Conservation (phyloP, 352 stramenopile species). For the Thraustochytrium sp. region DNA sequence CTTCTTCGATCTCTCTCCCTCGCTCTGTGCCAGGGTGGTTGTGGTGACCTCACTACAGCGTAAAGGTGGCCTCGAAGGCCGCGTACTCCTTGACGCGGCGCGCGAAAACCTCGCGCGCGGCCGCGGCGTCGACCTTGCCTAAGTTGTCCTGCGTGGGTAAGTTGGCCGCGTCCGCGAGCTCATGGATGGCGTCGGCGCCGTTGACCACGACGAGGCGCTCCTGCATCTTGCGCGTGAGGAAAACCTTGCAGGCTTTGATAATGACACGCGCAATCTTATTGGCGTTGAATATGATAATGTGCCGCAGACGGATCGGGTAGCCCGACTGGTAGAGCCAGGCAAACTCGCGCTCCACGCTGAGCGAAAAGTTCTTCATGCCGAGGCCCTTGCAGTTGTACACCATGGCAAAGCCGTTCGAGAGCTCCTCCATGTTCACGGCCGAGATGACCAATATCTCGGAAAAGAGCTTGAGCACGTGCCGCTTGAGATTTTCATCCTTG, state of each 20-base stretch:
- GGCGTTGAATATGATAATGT: not conserved
- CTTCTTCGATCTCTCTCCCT: no score
- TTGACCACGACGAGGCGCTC: not conserved
- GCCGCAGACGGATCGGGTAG: not conserved
- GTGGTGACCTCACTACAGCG: no score
- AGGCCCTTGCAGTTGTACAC: not conserved
- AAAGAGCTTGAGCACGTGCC: not conserved
- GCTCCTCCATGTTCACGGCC: not conserved
- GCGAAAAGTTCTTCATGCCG: not conserved
- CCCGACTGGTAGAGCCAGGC: not conserved
- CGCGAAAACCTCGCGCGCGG: no score
- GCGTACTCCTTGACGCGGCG: no score
- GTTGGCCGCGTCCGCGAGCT: no score
- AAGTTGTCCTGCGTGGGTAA: no score
- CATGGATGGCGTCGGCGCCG: not conserved
- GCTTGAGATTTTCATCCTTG: conserved; percentile 7
- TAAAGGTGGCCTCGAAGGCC: no score
- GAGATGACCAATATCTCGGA: not conserved
- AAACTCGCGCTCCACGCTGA: not conserved
- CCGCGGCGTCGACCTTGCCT: no score
- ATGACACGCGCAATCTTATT: not conserved
- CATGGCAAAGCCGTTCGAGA: not conserved
- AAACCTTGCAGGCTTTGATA: conserved; percentile 1
- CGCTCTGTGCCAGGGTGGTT: no score
- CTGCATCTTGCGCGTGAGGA: not conserved